Evolutionary conservation across 2,329 filamentous ascomycete genomes (phyloP).

Genomic region (Colletotrichum falcatum): DNA sequence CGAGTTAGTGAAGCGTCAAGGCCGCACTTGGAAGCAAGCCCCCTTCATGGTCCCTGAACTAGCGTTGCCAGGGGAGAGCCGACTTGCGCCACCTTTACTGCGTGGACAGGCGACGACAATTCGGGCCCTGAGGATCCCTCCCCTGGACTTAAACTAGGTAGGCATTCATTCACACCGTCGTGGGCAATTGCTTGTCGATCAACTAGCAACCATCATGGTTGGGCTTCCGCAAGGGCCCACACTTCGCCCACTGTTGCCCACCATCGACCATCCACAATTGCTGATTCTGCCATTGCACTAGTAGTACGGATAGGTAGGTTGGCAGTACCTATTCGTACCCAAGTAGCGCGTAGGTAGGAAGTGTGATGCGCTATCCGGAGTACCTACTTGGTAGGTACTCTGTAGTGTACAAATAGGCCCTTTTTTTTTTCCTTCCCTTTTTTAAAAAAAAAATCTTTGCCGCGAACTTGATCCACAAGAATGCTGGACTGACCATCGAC

Average conservation of each 20-base stretch:
- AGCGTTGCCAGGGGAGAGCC: slow-evolving; percentile 32
- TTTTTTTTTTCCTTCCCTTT: too few species aligned
- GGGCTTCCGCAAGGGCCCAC: background rate
- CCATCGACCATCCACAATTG: slow-evolving; percentile 6
- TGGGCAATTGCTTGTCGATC: slow-evolving; percentile 36
- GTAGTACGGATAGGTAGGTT: too few species aligned
- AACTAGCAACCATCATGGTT: slow-evolving; percentile 12
- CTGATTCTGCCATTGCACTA: slow-evolving; percentile 13
- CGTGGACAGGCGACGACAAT: slow-evolving; percentile 13
- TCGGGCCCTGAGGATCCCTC: slow-evolving; percentile 19
- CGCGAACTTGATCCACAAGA: slow-evolving; percentile 14
- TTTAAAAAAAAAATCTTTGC: too few species aligned
- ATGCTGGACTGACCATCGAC: slow-evolving; percentile 1
- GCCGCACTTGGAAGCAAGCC: slow-evolving; percentile 9
- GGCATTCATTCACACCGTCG: slow-evolving; percentile 24
- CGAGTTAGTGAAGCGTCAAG: slow-evolving; percentile 1
- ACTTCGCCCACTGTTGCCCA: slow-evolving; percentile 1
- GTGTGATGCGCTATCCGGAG: too few species aligned
- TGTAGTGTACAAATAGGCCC: slow-evolving; percentile 8
- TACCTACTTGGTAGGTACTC: too few species aligned
- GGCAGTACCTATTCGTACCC: too few species aligned
- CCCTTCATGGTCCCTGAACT: slow-evolving; percentile 36
- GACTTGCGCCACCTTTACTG: too few species aligned
- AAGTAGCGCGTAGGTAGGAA: too few species aligned
- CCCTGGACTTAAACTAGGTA: too few species aligned